phyloP scores from a whole-genome alignment of 1,139 yeast genomes.

The Geotrichum aggregatum region DNA sequence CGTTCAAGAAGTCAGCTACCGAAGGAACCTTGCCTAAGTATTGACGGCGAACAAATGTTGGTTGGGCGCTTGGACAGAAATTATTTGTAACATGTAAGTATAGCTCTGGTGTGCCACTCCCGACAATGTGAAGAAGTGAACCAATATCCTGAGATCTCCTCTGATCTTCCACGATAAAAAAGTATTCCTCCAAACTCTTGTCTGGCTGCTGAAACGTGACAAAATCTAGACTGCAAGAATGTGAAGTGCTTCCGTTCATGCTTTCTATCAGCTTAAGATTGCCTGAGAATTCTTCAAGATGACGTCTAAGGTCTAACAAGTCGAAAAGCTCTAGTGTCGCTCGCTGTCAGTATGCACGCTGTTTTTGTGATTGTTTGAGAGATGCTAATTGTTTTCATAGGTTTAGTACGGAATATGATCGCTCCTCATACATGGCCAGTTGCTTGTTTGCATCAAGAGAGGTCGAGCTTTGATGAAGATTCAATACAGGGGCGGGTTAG shows the following conservation, averaged over 20 bases:
- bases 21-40: conserved; percentile 16
- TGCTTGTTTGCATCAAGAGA: too few relatives aligned
- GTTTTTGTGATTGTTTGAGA: too few relatives aligned
- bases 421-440: too few relatives aligned
- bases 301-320: too few relatives aligned
- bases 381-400: too few relatives aligned
- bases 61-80: conserved; percentile 13
- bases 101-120: conserved; percentile 19
- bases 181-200: conserved; percentile 15
- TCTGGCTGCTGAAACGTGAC: conserved; percentile 14
- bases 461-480: too few relatives aligned
- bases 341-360: too few relatives aligned
- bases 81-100: conserved; percentile 14
- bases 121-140: conserved; percentile 19
- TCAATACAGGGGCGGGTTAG: too few relatives aligned
- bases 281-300: too few relatives aligned
- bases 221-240: conserved; percentile 9
- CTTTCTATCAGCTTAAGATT: background rate
- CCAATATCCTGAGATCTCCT: conserved; percentile 17
- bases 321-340: too few relatives aligned
- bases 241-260: background rate
- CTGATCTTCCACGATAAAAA: conserved; percentile 17
- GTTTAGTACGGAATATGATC: too few relatives aligned
- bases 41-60: conserved; percentile 12
- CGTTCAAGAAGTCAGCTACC: conserved; percentile 12